Base-by-base conservation (phyloP, 352 stramenopile species). In the Globisporangium barbulae region DNA sequence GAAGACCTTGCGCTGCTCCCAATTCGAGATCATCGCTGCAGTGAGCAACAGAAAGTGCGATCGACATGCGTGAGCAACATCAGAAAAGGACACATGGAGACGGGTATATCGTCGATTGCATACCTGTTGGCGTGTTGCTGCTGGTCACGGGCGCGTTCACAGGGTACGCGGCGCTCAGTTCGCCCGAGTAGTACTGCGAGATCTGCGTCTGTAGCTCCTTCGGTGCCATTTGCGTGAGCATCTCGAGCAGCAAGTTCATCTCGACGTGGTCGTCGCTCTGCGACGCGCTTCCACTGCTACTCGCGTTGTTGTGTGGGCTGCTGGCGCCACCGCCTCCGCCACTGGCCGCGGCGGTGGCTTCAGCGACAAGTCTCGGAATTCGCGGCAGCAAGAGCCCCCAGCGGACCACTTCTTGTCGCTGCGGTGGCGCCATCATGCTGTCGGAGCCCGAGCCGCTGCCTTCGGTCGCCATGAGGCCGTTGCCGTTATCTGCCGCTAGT, bases 191-290 rank as follows among this genome's bases (percentile, higher is more conserved):
- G 68, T 78, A 91, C 17, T 73, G 67, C 30, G 71, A 54, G 19
- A 90, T 81, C 61, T 87, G 75, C 5, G 67, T 59, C 59, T 89
- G 80, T 35, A 74, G 76, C 22, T 91, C 83, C 19, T 74, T 78
- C 10, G 73, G 61, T 5, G 74, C 78, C 78, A 90, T 88, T 70
- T 87, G 83, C 53, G 73, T 71, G 25, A 91, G 68, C 33, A 87
- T 61, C 6, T 77, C 73, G 19, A 79, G 63, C 31, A 86, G 65
- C 21, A 63, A 49, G 17, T 37, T 44, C 69, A 85, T 78, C 44
- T 67, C 70, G 10, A 25, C 53, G 31, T 56, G 45, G 22, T 61
- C 53, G n/a, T 62, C 53, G 17, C 31, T 44, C 12, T 57, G 30
- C 31, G 52, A 45, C 31, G 31, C 30, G 31, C 31, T 57, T 9